Evolutionary conservation across 805 yeast genomes (phyloP), one percentile per base, ranked within the genome.

Genomic region (Wickerhamomyces strasburgensis): DNA sequence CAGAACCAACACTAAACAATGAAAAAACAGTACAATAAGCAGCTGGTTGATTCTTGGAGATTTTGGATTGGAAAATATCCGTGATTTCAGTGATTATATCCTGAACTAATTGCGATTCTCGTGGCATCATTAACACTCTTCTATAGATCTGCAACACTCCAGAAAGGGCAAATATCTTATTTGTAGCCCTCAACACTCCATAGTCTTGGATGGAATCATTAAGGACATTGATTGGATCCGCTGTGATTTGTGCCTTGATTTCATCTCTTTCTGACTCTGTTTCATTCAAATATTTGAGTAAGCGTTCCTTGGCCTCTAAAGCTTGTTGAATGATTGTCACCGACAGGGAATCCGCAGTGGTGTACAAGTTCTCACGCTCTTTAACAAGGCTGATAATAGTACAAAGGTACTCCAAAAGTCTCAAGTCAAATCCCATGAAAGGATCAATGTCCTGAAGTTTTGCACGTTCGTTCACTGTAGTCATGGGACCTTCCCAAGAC

Each of bases 371-470:
- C 25, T 33, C 47, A 14, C 43, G 56, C 33, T 56, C 46, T 33
- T 67, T 58, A 17, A 72, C 64, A 29, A 75, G 44, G 29, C 54
- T 48, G 13, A 68, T 57, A 8, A 80, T 67, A 29, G 74, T 69
- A 15, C 80, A 68, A 43, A 75, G 74, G 23, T 70, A 65, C 0
- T 84, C 80, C 15, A 84, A 60, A 39, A 82, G 67, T 42, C 66
- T 67, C 10, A 78, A 64, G 45, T 84, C 88, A 53, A 84, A 75
- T 1, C 93, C 94, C 36, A 72, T 61, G 34, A 80, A 62, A 39
- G 71, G 73, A 51, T 81, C 87, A 34, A 81, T 74, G 46, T 73
- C 76, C 21, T 58, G 57, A 26, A 57, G 45, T 24, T 41, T 32
- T 34, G 48, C 46, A 42, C 61, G 48, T 18, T 54, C 52, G 3